phyloP scores from a whole-genome alignment of 2,329 filamentous ascomycete species.

The Trichothecium sympodiale region DNA sequence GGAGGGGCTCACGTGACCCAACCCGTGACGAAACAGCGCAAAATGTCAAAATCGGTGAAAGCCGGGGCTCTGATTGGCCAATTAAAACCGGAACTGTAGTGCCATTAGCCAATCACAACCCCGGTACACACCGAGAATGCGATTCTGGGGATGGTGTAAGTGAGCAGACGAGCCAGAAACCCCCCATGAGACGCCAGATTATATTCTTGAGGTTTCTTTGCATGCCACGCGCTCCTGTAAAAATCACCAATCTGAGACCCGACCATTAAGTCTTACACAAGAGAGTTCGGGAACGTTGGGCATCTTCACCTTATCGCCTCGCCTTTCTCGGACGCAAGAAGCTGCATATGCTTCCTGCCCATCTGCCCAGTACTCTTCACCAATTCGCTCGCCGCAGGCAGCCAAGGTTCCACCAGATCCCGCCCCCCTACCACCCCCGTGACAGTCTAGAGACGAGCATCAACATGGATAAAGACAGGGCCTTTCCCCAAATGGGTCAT shows the following conservation, averaged over 20 bases:
- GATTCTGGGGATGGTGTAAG: slow-evolving; percentile 25
- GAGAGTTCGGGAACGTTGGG: slow-evolving; percentile 24
- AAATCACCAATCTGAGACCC: slow-evolving; percentile 15
- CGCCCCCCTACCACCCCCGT: slow-evolving; percentile 12
- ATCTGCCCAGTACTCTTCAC: no score
- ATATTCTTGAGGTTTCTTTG: slow-evolving; percentile 19
- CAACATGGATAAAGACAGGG: slow-evolving; percentile 25
- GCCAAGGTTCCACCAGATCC: slow-evolving; percentile 29
- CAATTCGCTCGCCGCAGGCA: slow-evolving; percentile 22
- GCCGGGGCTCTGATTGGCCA: slow-evolving; percentile 6
- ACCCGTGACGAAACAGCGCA: slow-evolving; percentile 1
- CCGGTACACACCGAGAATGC: slow-evolving; percentile 19
- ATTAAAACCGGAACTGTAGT: not conserved
- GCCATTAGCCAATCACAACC: slow-evolving; percentile 10
- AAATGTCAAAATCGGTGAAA: slow-evolving; percentile 10
- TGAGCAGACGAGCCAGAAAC: slow-evolving; percentile 21
- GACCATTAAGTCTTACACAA: slow-evolving; percentile 24
- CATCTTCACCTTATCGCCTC: slow-evolving; percentile 25
- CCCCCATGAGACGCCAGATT: slow-evolving; percentile 20
- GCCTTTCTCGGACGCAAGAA: slow-evolving; percentile 17
- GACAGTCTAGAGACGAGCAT: slow-evolving; percentile 25
- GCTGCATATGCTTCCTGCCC: slow-evolving; percentile 16
- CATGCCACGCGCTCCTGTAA: slow-evolving; percentile 18
- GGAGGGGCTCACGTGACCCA: slow-evolving; percentile 8
- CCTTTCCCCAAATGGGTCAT: slow-evolving; percentile 22